Evolutionary conservation across 352 stramenopile genomes (phyloP).

Genomic region (Chrysophaeum taylorii): DNA sequence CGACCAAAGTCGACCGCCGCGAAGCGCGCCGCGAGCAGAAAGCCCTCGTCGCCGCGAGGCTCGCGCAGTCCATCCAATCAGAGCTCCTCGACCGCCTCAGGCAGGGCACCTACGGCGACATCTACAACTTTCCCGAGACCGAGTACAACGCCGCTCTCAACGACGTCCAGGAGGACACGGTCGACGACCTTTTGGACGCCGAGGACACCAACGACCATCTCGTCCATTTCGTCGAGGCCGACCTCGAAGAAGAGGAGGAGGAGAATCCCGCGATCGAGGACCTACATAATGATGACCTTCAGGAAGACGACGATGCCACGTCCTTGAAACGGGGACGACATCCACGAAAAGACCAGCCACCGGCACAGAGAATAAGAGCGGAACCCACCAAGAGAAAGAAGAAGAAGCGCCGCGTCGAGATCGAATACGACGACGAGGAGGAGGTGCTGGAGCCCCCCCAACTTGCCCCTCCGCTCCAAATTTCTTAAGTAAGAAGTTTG

Average conservation of each 20-base stretch:
- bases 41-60: conserved; percentile 81
- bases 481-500: no score
- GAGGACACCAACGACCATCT: conserved; percentile 31
- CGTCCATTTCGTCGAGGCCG: conserved; percentile 34
- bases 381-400: conserved; percentile 30
- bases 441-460: no score
- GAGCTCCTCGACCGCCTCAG: conserved; percentile 93
- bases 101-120: conserved; percentile 95
- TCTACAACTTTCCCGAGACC: conserved; percentile 98
- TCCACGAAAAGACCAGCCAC: conserved; percentile 38
- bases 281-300: conserved; percentile 42
- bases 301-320: conserved; percentile 37
- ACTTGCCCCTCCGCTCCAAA: no score
- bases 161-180: conserved; percentile 54
- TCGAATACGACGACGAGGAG: conserved; percentile 71
- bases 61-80: conserved; percentile 88
- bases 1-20: conserved; percentile 86
- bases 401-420: conserved; percentile 49
- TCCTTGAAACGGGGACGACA: conserved; percentile 31
- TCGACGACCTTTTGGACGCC: conserved; percentile 48
- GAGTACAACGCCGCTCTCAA: conserved; percentile 79
- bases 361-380: conserved; percentile 30
- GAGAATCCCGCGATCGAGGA: conserved; percentile 43
- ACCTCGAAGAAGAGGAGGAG: conserved; percentile 51
- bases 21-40: conserved; percentile 92